These are phyloP conservation scores for Didymosphaeria variabile DNA, from an alignment of 2,329 filamentous ascomycete genomes.

Conservation along the genomic window DNA sequence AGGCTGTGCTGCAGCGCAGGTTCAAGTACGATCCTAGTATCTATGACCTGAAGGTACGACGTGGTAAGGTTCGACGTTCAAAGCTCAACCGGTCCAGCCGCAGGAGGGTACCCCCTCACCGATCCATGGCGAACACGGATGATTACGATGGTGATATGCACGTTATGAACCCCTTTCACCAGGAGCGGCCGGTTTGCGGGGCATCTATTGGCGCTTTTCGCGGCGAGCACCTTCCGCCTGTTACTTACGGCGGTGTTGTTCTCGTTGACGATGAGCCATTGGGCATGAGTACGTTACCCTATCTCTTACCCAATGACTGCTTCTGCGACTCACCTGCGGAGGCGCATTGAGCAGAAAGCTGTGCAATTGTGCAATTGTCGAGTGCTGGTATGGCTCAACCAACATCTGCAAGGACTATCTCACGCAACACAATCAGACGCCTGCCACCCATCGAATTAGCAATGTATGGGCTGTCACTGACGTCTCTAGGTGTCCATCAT, in stretches of 20 bases:
- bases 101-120: conserved; percentile 45
- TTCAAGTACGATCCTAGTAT: conserved; percentile 72
- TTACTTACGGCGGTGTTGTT: conserved; percentile 88
- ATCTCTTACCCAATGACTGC: background rate
- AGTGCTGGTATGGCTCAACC: too few species aligned
- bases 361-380: background rate
- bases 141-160: conserved; percentile 48
- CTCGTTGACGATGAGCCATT: conserved; percentile 84
- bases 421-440: too few species aligned
- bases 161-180: conserved; percentile 76
- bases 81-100: conserved; percentile 54
- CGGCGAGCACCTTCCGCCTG: conserved; percentile 85
- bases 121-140: conserved; percentile 52
- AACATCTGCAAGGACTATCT: too few species aligned
- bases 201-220: conserved; percentile 94
- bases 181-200: conserved; percentile 80
- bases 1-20: conserved; percentile 74
- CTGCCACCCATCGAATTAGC: background rate
- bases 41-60: conserved; percentile 75
- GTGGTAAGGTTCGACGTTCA: conserved; percentile 72
- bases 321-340: background rate
- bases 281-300: conserved; percentile 73
- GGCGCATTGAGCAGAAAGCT: background rate
- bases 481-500: conserved; percentile 73
- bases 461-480: background rate